Conservation (phyloP, 1,284 basidiomycete genomes). For the Ganoderma sp. region DNA sequence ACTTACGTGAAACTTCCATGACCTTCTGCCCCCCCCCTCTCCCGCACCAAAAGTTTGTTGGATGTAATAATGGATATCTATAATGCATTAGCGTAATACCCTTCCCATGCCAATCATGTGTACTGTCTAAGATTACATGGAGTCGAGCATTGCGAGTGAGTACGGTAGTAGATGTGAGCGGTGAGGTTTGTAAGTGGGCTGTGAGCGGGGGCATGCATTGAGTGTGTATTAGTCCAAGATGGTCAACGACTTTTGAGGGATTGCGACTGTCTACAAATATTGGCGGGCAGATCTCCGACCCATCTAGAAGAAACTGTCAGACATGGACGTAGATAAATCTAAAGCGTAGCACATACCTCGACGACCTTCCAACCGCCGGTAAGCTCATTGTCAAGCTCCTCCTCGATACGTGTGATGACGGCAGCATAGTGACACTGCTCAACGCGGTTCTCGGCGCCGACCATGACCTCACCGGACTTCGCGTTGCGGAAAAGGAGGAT, state of each 20-base stretch:
- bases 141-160: slow-evolving; percentile 16
- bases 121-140: slow-evolving; percentile 21
- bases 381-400: slow-evolving; percentile 87
- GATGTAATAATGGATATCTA: slow-evolving; percentile 23
- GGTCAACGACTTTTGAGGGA: slow-evolving; percentile 22
- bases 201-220: slow-evolving; percentile 9
- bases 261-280: slow-evolving; percentile 41
- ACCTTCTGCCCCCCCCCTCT: neutral
- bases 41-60: slow-evolving; percentile 19
- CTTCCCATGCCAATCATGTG: slow-evolving; percentile 3
- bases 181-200: slow-evolving; percentile 18
- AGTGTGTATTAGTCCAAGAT: slow-evolving; percentile 22
- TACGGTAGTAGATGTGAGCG: slow-evolving; percentile 30
- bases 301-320: slow-evolving; percentile 40
- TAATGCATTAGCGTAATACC: slow-evolving; percentile 30
- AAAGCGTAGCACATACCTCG: slow-evolving; percentile 65
- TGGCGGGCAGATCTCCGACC: slow-evolving; percentile 48
- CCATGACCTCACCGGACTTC: slow-evolving; percentile 83
- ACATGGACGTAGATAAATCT: slow-evolving; percentile 1
- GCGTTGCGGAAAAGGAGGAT: slow-evolving; percentile 91
- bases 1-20: slow-evolving; percentile 6
- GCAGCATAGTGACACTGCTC: slow-evolving; percentile 95
- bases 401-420: slow-evolving; percentile 87
- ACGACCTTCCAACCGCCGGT: slow-evolving; percentile 99
- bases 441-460: slow-evolving; percentile 89